phyloP scores from a whole-genome alignment of 2,329 filamentous ascomycete genomes.

The Zasmidium cellare region DNA sequence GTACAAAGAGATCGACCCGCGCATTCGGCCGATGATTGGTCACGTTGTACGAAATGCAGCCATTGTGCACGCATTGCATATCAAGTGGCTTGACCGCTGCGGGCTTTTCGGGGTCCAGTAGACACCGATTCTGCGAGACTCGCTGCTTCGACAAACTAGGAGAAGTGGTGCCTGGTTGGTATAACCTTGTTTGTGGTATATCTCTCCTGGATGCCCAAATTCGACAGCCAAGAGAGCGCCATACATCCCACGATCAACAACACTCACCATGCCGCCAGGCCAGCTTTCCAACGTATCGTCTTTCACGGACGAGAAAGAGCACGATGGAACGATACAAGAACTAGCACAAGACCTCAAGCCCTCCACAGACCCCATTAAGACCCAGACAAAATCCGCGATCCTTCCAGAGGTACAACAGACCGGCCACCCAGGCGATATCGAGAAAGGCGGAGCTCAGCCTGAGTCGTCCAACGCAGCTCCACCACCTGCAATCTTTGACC shows the following conservation, averaged over 20 bases:
- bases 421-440: slow-evolving; percentile 1
- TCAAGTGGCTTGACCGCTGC: neutral
- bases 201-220: neutral
- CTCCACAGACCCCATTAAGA: neutral
- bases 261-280: neutral
- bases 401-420: neutral
- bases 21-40: neutral
- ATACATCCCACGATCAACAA: neutral
- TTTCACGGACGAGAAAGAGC: neutral
- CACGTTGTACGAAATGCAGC: neutral
- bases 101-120: neutral
- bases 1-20: neutral
- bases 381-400: neutral
- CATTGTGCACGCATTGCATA: neutral
- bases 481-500: slow-evolving; percentile 20
- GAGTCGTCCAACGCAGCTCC: slow-evolving; percentile 7
- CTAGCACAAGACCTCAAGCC: neutral
- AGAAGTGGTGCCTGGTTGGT: neutral
- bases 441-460: slow-evolving; percentile 4
- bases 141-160: neutral
- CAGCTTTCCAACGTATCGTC: neutral
- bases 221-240: neutral
- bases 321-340: neutral
- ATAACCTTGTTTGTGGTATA: neutral
- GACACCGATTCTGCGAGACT: neutral